Evolutionary conservation across 129 eudicot genomes (phyloP), one percentile per base, ranked within the genome.

Genomic region (Calendula officinalis): DNA sequence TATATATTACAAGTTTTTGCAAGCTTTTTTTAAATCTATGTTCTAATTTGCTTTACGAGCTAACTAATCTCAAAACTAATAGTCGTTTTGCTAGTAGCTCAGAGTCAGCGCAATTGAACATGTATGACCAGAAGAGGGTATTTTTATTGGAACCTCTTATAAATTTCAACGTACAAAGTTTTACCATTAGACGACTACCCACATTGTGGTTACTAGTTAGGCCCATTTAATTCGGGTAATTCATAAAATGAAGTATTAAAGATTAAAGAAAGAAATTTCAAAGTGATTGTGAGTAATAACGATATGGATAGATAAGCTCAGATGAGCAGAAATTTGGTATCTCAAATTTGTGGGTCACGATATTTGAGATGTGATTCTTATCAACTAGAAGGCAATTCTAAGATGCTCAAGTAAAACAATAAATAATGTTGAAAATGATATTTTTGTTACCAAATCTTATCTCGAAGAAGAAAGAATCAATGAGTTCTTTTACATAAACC

Each of bases 321-420:
- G 11, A 13, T 16, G 8, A 52, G 43, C 61, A 54, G 42, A 53
- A 52, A 32, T 40, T 67, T 4, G 62, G 72, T 7, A 52, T 54
- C 62, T 50, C 44, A 37, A 53, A 41, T 53, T 67, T 67, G 72
- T 67, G 72, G 64, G 55, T 56, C 65, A 39, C 47, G 7, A 59
- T 7, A 4, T 40, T 60, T 16, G 35, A 39, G 63, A 15, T 57
- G 62, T 57, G 63, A 49, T 13, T 35, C 30, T 27, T 32, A 36
- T 63, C 56, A 14, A 64, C 56, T 12, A 15, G 61, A 51, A 38
- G 32, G 10, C 71, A 51, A 39, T 52, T 66, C 14, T 66, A 38
- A 48, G 69, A 64, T 35, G 69, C 13, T 35, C 47, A 64, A 48
- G 47, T 36, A 64, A 64, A 15, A 15, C 27, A 35, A 64, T 17